These are phyloP conservation scores for Plasmopara halstedii DNA, from an alignment of 352 stramenopile genomes.

Conservation along the genomic window DNA sequence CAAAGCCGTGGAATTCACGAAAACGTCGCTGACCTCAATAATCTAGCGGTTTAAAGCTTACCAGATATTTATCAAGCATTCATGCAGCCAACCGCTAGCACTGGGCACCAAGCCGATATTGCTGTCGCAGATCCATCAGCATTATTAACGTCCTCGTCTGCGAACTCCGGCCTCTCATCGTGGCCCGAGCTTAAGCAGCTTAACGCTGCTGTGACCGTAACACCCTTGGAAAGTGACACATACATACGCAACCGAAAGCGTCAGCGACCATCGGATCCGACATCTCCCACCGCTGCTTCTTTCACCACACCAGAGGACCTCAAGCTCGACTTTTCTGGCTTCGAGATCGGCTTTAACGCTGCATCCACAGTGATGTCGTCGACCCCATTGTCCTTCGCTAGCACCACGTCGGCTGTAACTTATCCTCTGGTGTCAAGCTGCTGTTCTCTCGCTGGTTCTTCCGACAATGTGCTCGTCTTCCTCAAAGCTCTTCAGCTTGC, in stretches of 20 bases:
- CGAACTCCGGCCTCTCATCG: constrained; percentile 7
- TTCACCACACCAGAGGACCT: constrained; percentile 38
- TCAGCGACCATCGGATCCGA: constrained; percentile 12
- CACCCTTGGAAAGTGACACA: constrained; percentile 18
- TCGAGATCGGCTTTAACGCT: constrained; percentile 25
- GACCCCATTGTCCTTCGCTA: constrained; percentile 6
- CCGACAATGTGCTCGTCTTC: constrained; percentile 37
- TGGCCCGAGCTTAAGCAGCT: constrained; percentile 29
- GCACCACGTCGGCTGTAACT: constrained; percentile 12
- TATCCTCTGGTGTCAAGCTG: constrained; percentile 8
- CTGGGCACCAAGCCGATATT: constrained; percentile 2
- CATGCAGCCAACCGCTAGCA: constrained; percentile 17
- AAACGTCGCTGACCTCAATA: not conserved
- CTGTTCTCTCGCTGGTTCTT: constrained; percentile 6
- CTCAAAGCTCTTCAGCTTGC: constrained; percentile 42
- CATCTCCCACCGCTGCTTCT: constrained; percentile 9
- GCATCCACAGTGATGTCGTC: constrained; percentile 8
- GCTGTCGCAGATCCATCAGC: constrained; percentile 8
- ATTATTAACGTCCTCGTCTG: not conserved
- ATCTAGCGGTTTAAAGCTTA: not conserved
- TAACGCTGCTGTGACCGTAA: constrained; percentile 22
- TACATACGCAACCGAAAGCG: constrained; percentile 33
- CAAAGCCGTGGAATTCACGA: constrained; percentile 10
- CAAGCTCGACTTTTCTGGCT: constrained; percentile 56
- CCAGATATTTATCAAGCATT: not conserved